phyloP scores from a whole-genome alignment of 148 eudicot species.

The Polygonum aviculare region DNA sequence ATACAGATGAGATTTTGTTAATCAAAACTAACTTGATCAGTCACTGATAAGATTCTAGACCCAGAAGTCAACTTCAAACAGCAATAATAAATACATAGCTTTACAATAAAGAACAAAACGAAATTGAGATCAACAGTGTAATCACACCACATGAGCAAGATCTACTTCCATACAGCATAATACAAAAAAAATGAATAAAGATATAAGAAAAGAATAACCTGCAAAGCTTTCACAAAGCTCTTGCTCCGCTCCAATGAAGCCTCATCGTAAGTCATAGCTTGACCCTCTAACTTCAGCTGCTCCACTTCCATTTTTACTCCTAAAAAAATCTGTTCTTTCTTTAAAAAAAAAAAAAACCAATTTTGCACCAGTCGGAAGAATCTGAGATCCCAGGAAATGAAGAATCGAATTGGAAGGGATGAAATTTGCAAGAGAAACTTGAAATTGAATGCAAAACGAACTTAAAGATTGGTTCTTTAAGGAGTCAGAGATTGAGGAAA shows the following conservation, averaged over 20 bases:
- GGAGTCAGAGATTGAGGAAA: background rate
- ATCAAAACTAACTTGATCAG: background rate
- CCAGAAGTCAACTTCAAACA: background rate
- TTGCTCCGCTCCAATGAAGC: slow-evolving; percentile 41
- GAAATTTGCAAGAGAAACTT: background rate
- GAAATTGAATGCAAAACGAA: background rate
- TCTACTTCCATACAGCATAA: background rate
- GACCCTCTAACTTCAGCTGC: slow-evolving; percentile 10
- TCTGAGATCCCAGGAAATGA: background rate
- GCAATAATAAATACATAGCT: background rate
- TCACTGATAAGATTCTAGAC: background rate
- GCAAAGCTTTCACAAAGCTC: slow-evolving; percentile 38
- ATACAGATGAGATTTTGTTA: background rate
- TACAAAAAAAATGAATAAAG: background rate
- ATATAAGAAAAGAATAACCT: slow-evolving; percentile 19
- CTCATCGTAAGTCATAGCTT: slow-evolving; percentile 27
- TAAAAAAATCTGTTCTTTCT: no score
- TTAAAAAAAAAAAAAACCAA: background rate
- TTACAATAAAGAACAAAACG: background rate
- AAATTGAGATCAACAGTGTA: background rate
- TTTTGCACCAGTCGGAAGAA: background rate
- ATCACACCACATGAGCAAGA: background rate
- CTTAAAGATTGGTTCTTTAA: background rate
- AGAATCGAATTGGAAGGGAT: background rate
- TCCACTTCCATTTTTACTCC: slow-evolving; percentile 18